Percentiles rank a stretch among this genome's conserved stretches.
phyloP scores from a whole-genome alignment of 2,329 filamentous ascomycete genomes.

The Chaetomiaceae sp. region DNA sequence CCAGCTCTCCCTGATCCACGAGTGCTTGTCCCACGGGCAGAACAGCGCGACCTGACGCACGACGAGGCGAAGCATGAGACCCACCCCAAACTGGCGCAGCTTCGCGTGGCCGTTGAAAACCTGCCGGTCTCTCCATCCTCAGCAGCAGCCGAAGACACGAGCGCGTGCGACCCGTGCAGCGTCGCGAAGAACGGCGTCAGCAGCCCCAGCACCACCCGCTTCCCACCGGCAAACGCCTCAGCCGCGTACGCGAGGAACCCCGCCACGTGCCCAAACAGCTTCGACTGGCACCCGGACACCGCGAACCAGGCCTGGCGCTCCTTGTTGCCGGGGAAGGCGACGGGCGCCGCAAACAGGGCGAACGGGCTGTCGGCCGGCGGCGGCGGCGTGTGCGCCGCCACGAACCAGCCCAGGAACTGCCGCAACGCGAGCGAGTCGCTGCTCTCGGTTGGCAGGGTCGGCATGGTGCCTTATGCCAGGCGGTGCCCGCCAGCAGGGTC shows the following conservation, averaged over 20 bases:
- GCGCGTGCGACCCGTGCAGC: not conserved
- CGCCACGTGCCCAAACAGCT: not conserved
- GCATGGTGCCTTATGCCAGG: too few species aligned
- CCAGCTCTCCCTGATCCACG: too few species aligned
- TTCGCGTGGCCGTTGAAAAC: not conserved
- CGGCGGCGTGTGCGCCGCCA: too few species aligned
- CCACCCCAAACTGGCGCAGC: slow-evolving; percentile 1
- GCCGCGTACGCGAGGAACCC: slow-evolving; percentile 3
- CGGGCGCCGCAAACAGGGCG: not conserved
- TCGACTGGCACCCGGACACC: not conserved
- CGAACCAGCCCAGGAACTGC: too few species aligned
- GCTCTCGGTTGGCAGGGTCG: too few species aligned
- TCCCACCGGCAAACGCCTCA: not conserved
- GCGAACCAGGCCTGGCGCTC: not conserved
- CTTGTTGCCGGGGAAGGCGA: not conserved
- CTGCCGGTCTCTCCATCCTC: not conserved
- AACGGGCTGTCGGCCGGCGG: too few species aligned
- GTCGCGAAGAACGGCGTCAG: not conserved
- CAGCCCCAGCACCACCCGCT: not conserved
- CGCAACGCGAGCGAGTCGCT: too few species aligned
- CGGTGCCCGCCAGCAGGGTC: too few species aligned
- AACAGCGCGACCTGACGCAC: too few species aligned
- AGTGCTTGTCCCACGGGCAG: too few species aligned
- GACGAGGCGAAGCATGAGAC: too few species aligned
- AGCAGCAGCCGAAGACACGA: not conserved